phyloP scores from a whole-genome alignment of 495 filamentous ascomycete genomes.

The Aspergillus incahuasiensis region DNA sequence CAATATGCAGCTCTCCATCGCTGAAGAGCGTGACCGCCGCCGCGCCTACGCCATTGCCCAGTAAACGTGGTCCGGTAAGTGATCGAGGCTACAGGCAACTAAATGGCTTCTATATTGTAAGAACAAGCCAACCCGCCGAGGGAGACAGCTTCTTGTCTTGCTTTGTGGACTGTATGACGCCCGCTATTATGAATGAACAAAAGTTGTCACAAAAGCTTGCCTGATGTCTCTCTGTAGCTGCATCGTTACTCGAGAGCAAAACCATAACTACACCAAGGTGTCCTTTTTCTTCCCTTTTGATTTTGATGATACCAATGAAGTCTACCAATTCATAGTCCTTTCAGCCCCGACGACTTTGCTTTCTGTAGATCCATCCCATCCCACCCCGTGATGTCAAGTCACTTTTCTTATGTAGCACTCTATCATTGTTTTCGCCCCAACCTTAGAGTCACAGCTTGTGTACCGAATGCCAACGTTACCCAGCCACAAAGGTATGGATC shows the following conservation, averaged over 20 bases:
- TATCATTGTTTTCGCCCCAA: neutral
- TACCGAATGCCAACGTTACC: too few species aligned
- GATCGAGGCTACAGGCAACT: conserved; percentile 21
- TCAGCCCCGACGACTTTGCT: too few species aligned
- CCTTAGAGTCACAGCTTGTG: too few species aligned
- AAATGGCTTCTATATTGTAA: conserved; percentile 19
- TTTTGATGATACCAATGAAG: conserved; percentile 7
- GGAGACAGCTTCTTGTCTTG: conserved; percentile 41
- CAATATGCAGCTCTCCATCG: conserved; percentile 69
- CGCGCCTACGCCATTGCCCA: conserved; percentile 73
- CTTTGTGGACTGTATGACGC: conserved; percentile 40
- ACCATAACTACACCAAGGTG: neutral
- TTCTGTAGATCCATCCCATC: too few species aligned
- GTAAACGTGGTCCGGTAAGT: conserved; percentile 41
- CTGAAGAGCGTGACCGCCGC: conserved; percentile 95
- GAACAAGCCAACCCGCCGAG: conserved; percentile 25
- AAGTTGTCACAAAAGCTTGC: conserved; percentile 13
- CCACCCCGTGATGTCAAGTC: too few species aligned
- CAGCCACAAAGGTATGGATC: too few species aligned
- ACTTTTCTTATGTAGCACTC: too few species aligned
- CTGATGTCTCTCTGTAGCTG: neutral
- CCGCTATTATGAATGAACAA: conserved; percentile 21
- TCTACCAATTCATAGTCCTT: neutral
- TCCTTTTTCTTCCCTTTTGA: neutral
- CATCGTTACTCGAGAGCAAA: neutral